Evolutionary conservation across 192 early-diverging fungal species (phyloP), one percentile per base, ranked within the genome.

Genomic region (Coemansia sp.): DNA sequence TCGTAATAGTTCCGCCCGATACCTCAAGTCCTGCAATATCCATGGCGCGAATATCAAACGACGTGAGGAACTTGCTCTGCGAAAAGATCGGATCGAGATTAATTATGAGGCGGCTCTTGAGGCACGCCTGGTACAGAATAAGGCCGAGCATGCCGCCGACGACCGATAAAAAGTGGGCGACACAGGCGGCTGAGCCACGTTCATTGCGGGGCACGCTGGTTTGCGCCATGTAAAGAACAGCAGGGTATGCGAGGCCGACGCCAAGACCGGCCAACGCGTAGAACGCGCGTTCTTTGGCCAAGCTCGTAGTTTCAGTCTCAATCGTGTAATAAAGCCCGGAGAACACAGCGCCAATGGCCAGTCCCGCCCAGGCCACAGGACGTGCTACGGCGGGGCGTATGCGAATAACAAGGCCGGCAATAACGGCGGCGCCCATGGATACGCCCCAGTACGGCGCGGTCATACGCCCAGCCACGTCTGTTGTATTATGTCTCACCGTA

Each of bases 91-190:
- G 43, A 11, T 56, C 49, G 23, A 78, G 59, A 41, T 73, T 78
- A 23, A 32, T 20, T 16, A 78, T 78, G 32, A 78, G 59, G 0
- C 66, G 57, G 66, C 75, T 78, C 70, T 78, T 78, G 49, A 78
- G 45, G 26, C 75, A 73, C 27, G 75, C 75, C 41, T 78, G 70
- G 65, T 78, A 78, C 51, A 78, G 67, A 10, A 78, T 71, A 7
- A 78, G 63, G 13, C 75, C 75, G 9, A 78, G 65, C 75, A 78
- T 78, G 38, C 75, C 75, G 53, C 75, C 75, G 57, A 78, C 66
- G 18, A 78, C 58, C 3, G 75, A 79, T 61, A 79, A 39, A 61
- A 79, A 79, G 67, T 78, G 70, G 37, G 70, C 64, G 19, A 78
- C 47, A 3, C 68, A 67, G 5, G 75, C 70, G 32, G 75, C 75